Evolutionary conservation across 2,329 filamentous ascomycete species (phyloP), one percentile per base, ranked within the genome.

Genomic region (Neonectria faginata): DNA sequence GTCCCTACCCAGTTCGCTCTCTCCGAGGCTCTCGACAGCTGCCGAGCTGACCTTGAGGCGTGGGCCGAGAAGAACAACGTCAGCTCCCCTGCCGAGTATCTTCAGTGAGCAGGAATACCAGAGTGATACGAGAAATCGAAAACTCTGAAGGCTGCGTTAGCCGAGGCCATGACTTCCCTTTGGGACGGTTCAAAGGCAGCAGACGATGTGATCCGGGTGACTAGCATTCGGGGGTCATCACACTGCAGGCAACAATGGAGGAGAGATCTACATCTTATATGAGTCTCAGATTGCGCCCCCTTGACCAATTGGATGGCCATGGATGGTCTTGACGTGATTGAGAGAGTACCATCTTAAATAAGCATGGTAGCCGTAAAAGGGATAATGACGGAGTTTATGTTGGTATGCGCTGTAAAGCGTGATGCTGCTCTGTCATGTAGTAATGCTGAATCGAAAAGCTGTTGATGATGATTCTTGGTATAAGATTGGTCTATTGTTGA

Each of bases 1-100:
- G 86, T 97, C 70, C 75, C 83, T 50, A 87, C 85, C 52, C 92
- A 96, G 76, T 92, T 87, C 74, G 89, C 85, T 57, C 86, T 97
- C 54, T 80, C 82, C 45, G 92, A 87, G 67, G 91, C 92, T 54
- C 78, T 82, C 80, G 68, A 77, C 68, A 78, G 74, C 69, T 75
- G 69, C 74, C 75, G 77, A 57, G 76, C 70, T 45, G 75, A 79
- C 52, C 67, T 79, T 25, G 65, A 75, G 67, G 73, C 74, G 16
- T 79, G 77, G 78, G 77, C 73, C 44, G 71, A 76, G 45, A 79
- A 75, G 70, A 80, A 80, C 72, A 79, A 78, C 60, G 76, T 78
- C 61, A 72, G 71, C 52, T 71, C 73, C 33, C 77, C 77, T 16
- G 67, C 70, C 18, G 73, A 77, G 68, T 76, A 75, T 58, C 65